Evolutionary conservation across 441 rosid species (phyloP).

Genomic region (Pelargonium fulgidum): DNA sequence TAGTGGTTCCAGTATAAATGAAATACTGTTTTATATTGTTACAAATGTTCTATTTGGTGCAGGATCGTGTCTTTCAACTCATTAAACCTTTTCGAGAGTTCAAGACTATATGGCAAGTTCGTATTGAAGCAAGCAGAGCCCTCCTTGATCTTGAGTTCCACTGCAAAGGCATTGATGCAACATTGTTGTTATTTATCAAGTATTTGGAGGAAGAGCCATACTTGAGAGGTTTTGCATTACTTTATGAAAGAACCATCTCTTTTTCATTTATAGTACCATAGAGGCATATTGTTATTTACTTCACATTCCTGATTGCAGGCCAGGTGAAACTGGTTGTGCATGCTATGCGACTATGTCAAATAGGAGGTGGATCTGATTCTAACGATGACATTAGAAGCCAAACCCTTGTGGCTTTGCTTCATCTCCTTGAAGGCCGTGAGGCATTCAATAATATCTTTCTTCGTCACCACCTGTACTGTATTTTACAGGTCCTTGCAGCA

Average conservation of each 20-base stretch:
- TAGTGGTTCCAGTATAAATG: conserved; percentile 11
- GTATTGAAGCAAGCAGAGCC: conserved; percentile 84
- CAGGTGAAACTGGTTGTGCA: conserved; percentile 73
- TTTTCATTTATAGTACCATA: not conserved
- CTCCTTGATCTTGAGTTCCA: conserved; percentile 87
- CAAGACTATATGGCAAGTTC: conserved; percentile 62
- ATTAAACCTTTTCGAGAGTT: conserved; percentile 64
- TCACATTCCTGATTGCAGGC: conserved; percentile 47
- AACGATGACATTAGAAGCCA: conserved; percentile 40
- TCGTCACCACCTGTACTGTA: conserved; percentile 80
- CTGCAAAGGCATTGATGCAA: conserved; percentile 71
- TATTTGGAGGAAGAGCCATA: conserved; percentile 73
- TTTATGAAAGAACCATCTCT: conserved; percentile 1
- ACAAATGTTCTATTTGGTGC: conserved; percentile 25
- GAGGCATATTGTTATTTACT: not conserved
- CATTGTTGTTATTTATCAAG: conserved; percentile 58
- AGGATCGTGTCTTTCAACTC: conserved; percentile 77
- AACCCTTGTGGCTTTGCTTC: conserved; percentile 63
- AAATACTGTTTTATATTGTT: conserved; percentile 16
- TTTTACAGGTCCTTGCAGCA: conserved; percentile 70
- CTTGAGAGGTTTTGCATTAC: conserved; percentile 58
- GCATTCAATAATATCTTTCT: conserved; percentile 72
- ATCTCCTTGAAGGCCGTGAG: conserved; percentile 60
- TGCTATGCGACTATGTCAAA: conserved; percentile 75
- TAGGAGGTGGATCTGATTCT: conserved; percentile 42